Evolutionary conservation across 176 grass and related monocot species (phyloP).

Genomic region (Pharus latifolius): DNA sequence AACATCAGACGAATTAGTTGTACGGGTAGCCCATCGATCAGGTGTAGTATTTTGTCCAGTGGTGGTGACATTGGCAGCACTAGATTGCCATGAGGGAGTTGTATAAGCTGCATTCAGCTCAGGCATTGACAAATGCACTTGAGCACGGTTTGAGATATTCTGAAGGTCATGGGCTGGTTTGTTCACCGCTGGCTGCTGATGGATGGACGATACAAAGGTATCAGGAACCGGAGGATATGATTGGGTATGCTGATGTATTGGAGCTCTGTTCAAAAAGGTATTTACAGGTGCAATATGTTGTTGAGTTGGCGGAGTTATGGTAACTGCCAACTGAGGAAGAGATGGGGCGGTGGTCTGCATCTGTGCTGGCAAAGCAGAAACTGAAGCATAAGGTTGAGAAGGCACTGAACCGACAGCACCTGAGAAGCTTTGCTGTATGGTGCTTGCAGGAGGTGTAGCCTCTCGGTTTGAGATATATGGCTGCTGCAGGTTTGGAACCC

Average conservation of each 20-base stretch:
- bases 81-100: slow-evolving; percentile 31
- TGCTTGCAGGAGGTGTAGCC: neutral
- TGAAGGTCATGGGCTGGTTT: slow-evolving; percentile 23
- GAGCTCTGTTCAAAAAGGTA: slow-evolving; percentile 23
- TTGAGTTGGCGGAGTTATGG: slow-evolving; percentile 32
- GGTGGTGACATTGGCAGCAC: neutral
- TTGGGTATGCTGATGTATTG: slow-evolving; percentile 20
- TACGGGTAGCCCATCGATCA: slow-evolving; percentile 16
- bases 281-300: slow-evolving; percentile 19
- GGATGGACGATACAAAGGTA: neutral
- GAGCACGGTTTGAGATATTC: slow-evolving; percentile 8
- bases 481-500: slow-evolving; percentile 14
- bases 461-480: slow-evolving; percentile 1
- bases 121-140: neutral
- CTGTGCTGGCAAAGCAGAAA: slow-evolving; percentile 34
- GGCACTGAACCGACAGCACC: slow-evolving; percentile 30
- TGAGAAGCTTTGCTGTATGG: slow-evolving; percentile 30
- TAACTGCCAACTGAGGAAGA: slow-evolving; percentile 2
- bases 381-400: slow-evolving; percentile 32
- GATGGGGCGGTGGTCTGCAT: slow-evolving; percentile 7
- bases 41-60: slow-evolving; percentile 2
- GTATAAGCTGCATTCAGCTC: slow-evolving; percentile 21
- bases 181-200: slow-evolving; percentile 30
- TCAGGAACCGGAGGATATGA: slow-evolving; percentile 8
- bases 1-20: slow-evolving; percentile 16